Evolutionary conservation across 2,329 filamentous ascomycete genomes (phyloP), one percentile per base, ranked within the genome.

Genomic region (Penicillium sp.): DNA sequence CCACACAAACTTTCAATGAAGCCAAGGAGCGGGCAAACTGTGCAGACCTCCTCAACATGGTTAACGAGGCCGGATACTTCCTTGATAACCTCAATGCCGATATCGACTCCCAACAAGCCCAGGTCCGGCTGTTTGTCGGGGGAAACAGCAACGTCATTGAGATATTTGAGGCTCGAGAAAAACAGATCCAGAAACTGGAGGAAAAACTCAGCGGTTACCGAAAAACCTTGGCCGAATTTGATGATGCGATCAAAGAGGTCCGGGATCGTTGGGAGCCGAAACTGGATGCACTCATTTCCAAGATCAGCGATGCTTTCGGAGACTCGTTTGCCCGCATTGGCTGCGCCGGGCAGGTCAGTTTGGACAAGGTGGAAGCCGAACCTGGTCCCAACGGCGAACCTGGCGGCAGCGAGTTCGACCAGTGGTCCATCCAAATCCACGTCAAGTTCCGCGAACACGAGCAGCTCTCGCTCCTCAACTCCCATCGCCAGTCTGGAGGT

Each of bases 251-350:
- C 61, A 75, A 79, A 0, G 82, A 86, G 39, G 77, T 96, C 56
- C 88, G 89, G 67, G 79, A 80, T 16, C 81, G 85, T 62, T 99
- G 92, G 91, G 95, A 98, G 75, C 92, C 92, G 0, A 79, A 84
- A 67, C 82, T 99, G 2, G 93, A 98, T 66, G 82, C 80, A 22
- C 83, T 99, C 2, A 84, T 97, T 41, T 79, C 80, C 19, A 87
- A 88, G 70, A 97, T 99, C 77, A 96, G 91, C 72, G 87, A 91
- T 50, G 93, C 93, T 0, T 99, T 99, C 75, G 87, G 89, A 6
- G 89, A 94, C 74, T 98, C 96, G 70, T 98, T 99, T 74, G 87
- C 91, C 69, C 89, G 94, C 73, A 98, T 99, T 71, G 92, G 89
- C 65, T 98, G 95, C 74, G 93, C 93, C 5, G 95, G 95, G 37